Conservation (phyloP, 331 rosid species). For the Telfairia occidentalis region DNA sequence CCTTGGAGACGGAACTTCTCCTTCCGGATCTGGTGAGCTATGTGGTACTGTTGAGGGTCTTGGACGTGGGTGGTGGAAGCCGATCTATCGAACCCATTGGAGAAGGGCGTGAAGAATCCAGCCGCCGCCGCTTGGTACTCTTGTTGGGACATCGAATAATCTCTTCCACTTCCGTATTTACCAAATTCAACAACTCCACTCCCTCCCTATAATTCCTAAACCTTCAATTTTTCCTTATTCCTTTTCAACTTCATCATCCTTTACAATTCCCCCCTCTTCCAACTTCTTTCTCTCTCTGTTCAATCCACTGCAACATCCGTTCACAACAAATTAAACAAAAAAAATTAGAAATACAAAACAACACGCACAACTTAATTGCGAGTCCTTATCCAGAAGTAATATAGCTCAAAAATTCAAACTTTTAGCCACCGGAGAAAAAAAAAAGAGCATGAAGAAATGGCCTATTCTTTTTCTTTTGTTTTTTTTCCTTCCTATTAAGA, state of each 20-base stretch:
- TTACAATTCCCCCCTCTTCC: no score
- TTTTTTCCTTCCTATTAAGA: background rate
- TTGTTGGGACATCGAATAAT: slow-evolving; percentile 19
- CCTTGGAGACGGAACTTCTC: slow-evolving; percentile 64
- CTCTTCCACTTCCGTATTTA: no score
- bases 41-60: slow-evolving; percentile 35
- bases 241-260: background rate
- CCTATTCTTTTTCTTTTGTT: background rate
- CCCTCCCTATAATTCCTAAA: background rate
- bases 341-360: background rate
- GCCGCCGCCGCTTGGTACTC: slow-evolving; percentile 4
- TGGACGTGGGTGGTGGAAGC: slow-evolving; percentile 20
- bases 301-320: background rate
- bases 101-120: background rate
- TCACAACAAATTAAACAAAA: background rate
- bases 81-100: slow-evolving; percentile 71
- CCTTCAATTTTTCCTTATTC: background rate
- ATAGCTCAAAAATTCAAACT: background rate
- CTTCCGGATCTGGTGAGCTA: slow-evolving; percentile 78
- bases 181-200: background rate
- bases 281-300: background rate
- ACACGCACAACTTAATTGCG: background rate
- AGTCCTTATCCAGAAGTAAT: background rate
- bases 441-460: background rate
- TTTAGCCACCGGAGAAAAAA: background rate